Conservation (phyloP, 805 yeast genomes). For the Cyberlindnera petersonii region DNA sequence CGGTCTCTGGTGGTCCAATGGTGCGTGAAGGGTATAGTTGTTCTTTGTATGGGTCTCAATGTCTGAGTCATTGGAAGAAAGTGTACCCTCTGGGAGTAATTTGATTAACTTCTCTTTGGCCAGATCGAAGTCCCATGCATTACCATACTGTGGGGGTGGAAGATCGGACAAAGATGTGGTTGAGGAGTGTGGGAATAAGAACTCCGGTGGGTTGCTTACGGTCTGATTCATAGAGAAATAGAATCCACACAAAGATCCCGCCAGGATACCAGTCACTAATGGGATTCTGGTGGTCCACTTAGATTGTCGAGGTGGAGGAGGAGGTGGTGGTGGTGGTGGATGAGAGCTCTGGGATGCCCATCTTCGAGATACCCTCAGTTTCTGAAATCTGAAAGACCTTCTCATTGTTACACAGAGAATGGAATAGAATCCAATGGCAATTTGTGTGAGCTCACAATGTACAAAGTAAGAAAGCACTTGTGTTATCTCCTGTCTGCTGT, state of each 20-base stretch:
- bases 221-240: conserved; percentile 27
- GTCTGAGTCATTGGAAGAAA: conserved; percentile 28
- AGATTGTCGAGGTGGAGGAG: not conserved
- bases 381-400: not conserved
- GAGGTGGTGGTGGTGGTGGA: not conserved
- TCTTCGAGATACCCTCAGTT: not conserved
- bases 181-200: conserved; percentile 29
- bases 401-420: no score
- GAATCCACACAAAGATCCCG: conserved; percentile 22
- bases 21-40: conserved; percentile 46
- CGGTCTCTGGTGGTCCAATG: conserved; percentile 38
- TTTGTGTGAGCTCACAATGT: no score
- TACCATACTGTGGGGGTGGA: conserved; percentile 26
- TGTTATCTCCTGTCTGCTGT: no score
- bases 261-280: conserved; percentile 17
- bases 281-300: conserved; percentile 8
- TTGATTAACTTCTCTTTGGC: conserved; percentile 28
- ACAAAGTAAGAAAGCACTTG: no score
- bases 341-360: conserved; percentile 6
- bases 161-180: conserved; percentile 21
- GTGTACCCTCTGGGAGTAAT: conserved; percentile 32
- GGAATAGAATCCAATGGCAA: no score
- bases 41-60: conserved; percentile 44
- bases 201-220: conserved; percentile 24
- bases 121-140: conserved; percentile 26